Base-by-base conservation (phyloP, 192 early-diverging fungal species). In the Phlyctochytrium arcticum region DNA sequence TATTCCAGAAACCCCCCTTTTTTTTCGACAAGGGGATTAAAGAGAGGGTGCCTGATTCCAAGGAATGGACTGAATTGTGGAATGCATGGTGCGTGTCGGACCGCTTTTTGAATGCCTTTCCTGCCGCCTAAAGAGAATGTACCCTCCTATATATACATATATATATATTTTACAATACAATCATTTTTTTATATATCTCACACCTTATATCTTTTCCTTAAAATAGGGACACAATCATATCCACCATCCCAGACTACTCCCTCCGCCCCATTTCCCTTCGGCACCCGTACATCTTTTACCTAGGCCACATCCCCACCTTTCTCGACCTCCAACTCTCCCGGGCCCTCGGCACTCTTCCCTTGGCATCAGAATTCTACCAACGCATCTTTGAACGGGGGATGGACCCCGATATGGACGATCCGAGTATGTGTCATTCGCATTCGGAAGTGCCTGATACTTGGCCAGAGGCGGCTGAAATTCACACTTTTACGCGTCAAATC, bases 351-450 rank as follows among this genome's bases (percentile, higher is more conserved):
- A 72, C 77, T 35, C 60, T 74, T 5, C 77, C 80, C n/a, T 82
- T 88, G 0, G 80, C 85, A 60, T 89, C 91, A 6, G 51, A 49
- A 17, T 46, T 70, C 8, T 96, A 81, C 75, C 77, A 85, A 7
- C 71, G 80, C 29, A 91, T 92, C 69, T 97, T 97, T 85, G 91
- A 97, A 78, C 89, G 94, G 12, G 94, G 94, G 5, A 95, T 97
- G 57, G 92, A 97, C 62, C 93, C 94, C 1, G 89, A 90, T 57
- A 75, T 93, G 56, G 88, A 92, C 15, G 82, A 89, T 57, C 58
- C 58, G 6, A 42, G 4, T 5, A n/a, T 80, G 7, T 90, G 88
- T 75, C 85, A 97, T 69, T 68, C 79, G 4, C 94, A 97, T 67
- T 93, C 92, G 0, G 73, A 76, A 24, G 81, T 79, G 29, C 81